A percentile compares a stretch with the other conserved stretches of the same genome.
Evolutionary conservation across 495 filamentous ascomycete genomes (phyloP).

Genomic region (Cladorrhinum samala): DNA sequence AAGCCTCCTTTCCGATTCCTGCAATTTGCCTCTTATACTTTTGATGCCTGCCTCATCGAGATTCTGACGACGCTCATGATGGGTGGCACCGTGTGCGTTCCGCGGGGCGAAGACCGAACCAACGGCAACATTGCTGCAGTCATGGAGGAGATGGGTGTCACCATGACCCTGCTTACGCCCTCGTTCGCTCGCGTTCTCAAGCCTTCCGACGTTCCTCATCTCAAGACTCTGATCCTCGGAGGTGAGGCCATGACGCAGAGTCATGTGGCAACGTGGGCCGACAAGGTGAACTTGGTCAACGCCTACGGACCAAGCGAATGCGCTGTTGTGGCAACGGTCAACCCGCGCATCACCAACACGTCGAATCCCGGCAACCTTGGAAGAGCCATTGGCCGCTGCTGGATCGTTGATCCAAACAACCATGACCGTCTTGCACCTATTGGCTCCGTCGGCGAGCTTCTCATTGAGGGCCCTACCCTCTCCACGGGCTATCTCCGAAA

Average conservation of each 20-base stretch:
- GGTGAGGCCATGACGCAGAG: conserved; percentile 23
- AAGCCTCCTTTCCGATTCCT: conserved; percentile 35
- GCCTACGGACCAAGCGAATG: conserved; percentile 53
- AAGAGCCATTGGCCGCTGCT: conserved; percentile 17
- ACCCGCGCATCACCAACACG: conserved; percentile 7
- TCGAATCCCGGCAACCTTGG: conserved; percentile 19
- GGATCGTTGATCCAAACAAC: conserved; percentile 26
- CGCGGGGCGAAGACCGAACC: conserved; percentile 21
- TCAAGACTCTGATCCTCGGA: conserved; percentile 23
- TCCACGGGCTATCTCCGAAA: conserved; percentile 19
- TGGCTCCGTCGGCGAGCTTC: conserved; percentile 44
- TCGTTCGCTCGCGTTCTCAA: conserved; percentile 18
- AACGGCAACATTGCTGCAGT: conserved; percentile 27
- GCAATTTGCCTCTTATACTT: conserved; percentile 58
- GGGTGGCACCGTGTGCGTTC: conserved; percentile 32
- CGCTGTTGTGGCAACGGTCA: conserved; percentile 35
- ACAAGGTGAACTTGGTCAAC: conserved; percentile 40
- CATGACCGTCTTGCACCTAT: conserved; percentile 31
- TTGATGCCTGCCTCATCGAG: conserved; percentile 51
- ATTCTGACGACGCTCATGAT: conserved; percentile 48
- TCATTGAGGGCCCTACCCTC: conserved; percentile 39
- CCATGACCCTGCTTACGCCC: conserved; percentile 22
- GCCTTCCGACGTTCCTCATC: conserved; percentile 13
- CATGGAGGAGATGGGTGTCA: conserved; percentile 18
- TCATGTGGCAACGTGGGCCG: conserved; percentile 17